phyloP scores from a whole-genome alignment of 129 eudicot species.

The Arctium lappa region DNA sequence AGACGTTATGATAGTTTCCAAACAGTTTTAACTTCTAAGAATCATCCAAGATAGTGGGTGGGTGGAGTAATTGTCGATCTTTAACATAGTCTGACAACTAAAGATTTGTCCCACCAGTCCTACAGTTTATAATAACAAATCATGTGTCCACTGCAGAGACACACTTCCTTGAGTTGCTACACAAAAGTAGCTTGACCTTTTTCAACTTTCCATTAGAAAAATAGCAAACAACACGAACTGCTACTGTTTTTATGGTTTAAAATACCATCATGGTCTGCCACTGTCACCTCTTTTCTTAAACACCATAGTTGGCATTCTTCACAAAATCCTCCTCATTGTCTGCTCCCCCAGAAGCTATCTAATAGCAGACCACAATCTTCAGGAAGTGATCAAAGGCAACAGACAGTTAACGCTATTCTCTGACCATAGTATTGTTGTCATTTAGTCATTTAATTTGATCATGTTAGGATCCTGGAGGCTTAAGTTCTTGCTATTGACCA shows the following conservation, averaged over 20 bases:
- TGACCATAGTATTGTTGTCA: neutral
- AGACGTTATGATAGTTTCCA: slow-evolving; percentile 7
- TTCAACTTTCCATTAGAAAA: slow-evolving; percentile 8
- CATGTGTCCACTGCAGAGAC: slow-evolving; percentile 39
- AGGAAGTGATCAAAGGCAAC: slow-evolving; percentile 7
- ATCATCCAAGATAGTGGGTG: slow-evolving; percentile 30
- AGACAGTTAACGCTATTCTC: slow-evolving; percentile 1
- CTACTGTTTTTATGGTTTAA: slow-evolving; percentile 29
- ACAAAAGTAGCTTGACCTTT: slow-evolving; percentile 22
- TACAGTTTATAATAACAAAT: slow-evolving; percentile 22
- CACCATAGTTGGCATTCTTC: slow-evolving; percentile 66
- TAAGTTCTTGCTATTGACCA: slow-evolving; percentile 38
- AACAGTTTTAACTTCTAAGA: slow-evolving; percentile 34
- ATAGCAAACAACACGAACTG: slow-evolving; percentile 27
- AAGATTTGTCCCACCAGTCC: slow-evolving; percentile 38
- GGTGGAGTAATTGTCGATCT: slow-evolving; percentile 37
- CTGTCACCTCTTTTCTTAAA: slow-evolving; percentile 62
- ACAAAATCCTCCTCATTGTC: slow-evolving; percentile 60
- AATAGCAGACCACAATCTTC: slow-evolving; percentile 33
- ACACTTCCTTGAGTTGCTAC: slow-evolving; percentile 42
- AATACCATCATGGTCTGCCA: slow-evolving; percentile 68
- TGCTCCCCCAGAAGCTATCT: slow-evolving; percentile 40
- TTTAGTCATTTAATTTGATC: slow-evolving; percentile 5
- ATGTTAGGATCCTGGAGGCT: slow-evolving; percentile 54
- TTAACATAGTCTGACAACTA: slow-evolving; percentile 49